These are phyloP conservation scores for Vachellia collinsii DNA, from an alignment of 306 rosid species.

Conservation along the genomic window DNA sequence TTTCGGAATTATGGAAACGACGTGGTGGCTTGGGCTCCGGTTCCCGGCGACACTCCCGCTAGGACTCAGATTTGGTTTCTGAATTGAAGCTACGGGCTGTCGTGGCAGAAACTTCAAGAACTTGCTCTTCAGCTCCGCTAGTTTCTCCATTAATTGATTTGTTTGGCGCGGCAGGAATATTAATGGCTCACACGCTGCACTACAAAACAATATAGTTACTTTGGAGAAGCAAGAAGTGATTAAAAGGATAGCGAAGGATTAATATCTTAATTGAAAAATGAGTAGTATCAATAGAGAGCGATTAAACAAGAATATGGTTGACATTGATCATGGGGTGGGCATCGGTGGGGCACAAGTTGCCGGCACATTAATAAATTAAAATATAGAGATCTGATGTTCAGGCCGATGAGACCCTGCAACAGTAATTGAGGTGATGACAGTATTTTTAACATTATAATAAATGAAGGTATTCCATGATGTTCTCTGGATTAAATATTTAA, in stretches of 20 bases:
- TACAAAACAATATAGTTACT: not conserved
- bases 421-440: not conserved
- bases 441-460: not conserved
- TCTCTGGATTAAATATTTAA: not conserved
- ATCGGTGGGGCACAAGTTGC: slow-evolving; percentile 26
- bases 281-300: not conserved
- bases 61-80: slow-evolving; percentile 49
- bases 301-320: slow-evolving; percentile 45
- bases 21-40: slow-evolving; percentile 35
- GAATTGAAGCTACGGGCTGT: slow-evolving; percentile 44
- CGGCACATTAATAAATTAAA: slow-evolving; percentile 39
- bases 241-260: not conserved
- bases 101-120: slow-evolving; percentile 46
- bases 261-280: not conserved
- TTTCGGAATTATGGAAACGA: slow-evolving; percentile 47
- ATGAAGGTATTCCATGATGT: not conserved
- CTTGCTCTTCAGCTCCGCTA: slow-evolving; percentile 28
- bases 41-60: not conserved
- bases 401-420: slow-evolving; percentile 14
- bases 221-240: not conserved
- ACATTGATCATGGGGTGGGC: slow-evolving; percentile 37
- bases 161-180: not conserved
- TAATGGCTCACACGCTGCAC: not conserved
- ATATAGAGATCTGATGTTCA: not conserved
- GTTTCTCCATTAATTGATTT: slow-evolving; percentile 42